Evolutionary conservation across 345 rosid species (phyloP).

Genomic region (Cardamine resedifolia): DNA sequence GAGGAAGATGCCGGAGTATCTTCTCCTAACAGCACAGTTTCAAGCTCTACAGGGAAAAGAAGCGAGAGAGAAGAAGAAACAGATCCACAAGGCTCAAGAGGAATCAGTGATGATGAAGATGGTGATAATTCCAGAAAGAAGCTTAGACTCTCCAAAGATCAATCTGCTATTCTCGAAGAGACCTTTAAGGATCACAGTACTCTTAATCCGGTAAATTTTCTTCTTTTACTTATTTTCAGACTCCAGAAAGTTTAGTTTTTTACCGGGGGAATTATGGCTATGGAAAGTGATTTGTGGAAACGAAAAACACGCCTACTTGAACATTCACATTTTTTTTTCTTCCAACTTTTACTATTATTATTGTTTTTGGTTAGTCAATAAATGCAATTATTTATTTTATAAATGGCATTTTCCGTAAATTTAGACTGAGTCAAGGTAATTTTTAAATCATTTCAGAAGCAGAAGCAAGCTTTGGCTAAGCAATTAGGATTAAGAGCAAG

Average conservation of each 20-base stretch:
- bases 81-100: conserved; percentile 71
- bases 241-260: conserved; percentile 1
- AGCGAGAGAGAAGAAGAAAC: conserved; percentile 77
- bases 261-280: conserved; percentile 7
- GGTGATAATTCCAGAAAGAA: conserved; percentile 92
- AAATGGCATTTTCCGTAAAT: not conserved
- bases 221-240: not conserved
- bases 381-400: not conserved
- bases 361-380: not conserved
- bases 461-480: conserved; percentile 82
- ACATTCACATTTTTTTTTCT: not conserved
- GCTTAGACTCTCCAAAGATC: conserved; percentile 89
- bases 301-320: not conserved
- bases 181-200: conserved; percentile 93
- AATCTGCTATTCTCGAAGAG: conserved; percentile 90
- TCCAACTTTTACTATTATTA: not conserved
- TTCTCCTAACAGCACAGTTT: conserved; percentile 92
- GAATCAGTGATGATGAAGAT: conserved; percentile 84
- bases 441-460: conserved; percentile 56
- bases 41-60: conserved; percentile 87
- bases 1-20: conserved; percentile 89
- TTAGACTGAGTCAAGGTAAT: not conserved
- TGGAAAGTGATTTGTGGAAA: not conserved
- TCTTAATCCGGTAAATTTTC: conserved; percentile 77
- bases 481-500: conserved; percentile 82